Evolutionary conservation across 1,139 yeast genomes (phyloP).

Genomic region (Kodamaea plutei): DNA sequence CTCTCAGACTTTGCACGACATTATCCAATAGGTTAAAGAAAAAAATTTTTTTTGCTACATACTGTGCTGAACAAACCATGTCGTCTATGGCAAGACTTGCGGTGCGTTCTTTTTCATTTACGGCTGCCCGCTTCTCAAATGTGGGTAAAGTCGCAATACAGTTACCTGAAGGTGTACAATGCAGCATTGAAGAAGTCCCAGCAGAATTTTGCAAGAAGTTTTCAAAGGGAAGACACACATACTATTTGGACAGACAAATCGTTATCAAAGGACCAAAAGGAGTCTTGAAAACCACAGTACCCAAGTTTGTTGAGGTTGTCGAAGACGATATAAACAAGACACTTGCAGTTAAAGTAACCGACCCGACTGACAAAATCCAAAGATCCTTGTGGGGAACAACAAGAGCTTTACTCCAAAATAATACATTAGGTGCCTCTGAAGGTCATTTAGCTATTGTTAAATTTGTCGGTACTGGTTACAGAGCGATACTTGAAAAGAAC

Average conservation of each 20-base stretch:
- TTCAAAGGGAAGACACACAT: conserved; percentile 62
- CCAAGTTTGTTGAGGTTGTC: conserved; percentile 59
- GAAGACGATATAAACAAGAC: conserved; percentile 25
- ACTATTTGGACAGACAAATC: conserved; percentile 57
- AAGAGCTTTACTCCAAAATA: conserved; percentile 72
- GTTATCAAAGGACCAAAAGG: conserved; percentile 85
- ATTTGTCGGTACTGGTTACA: conserved; percentile 96
- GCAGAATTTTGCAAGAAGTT: conserved; percentile 50
- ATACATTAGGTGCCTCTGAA: conserved; percentile 82
- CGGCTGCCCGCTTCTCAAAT: conserved; percentile 31
- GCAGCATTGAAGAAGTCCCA: conserved; percentile 36
- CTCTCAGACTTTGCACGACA: no score
- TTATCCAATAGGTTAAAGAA: no score
- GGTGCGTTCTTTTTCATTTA: conserved; percentile 20
- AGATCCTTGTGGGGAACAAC: conserved; percentile 95
- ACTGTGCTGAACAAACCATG: no score
- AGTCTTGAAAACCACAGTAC: conserved; percentile 55
- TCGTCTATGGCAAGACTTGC: conserved; percentile 1
- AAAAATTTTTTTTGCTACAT: no score
- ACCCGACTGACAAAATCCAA: conserved; percentile 62
- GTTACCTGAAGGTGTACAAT: conserved; percentile 29
- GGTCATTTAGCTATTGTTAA: conserved; percentile 86
- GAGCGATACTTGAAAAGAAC: conserved; percentile 65
- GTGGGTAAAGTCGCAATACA: conserved; percentile 42
- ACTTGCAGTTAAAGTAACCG: conserved; percentile 52